phyloP scores from a whole-genome alignment of 1,284 basidiomycete species.

The Caloboletus inedulis region DNA sequence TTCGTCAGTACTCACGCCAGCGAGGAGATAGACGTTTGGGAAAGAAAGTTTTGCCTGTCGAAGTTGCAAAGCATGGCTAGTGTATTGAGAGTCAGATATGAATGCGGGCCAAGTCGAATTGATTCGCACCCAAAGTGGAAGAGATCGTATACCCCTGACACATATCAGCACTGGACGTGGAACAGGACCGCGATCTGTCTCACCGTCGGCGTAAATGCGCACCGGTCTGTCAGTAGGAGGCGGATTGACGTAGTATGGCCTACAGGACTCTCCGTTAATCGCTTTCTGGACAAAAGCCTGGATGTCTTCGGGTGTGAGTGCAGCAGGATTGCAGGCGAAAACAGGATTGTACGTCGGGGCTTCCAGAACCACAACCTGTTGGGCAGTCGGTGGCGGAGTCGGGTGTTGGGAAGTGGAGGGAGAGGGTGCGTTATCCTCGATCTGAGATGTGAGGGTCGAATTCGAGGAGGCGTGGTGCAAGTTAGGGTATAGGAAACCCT shows the following conservation, averaged over 20 bases:
- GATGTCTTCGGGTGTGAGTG: slow-evolving; percentile 69
- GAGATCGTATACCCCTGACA: slow-evolving; percentile 82
- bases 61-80: slow-evolving; percentile 87
- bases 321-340: slow-evolving; percentile 59
- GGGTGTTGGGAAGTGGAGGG: slow-evolving; percentile 28
- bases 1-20: slow-evolving; percentile 86
- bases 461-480: slow-evolving; percentile 26
- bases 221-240: slow-evolving; percentile 81
- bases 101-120: slow-evolving; percentile 1
- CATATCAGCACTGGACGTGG: slow-evolving; percentile 15
- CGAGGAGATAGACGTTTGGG: slow-evolving; percentile 83
- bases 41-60: slow-evolving; percentile 95
- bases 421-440: slow-evolving; percentile 31
- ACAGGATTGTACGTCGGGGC: slow-evolving; percentile 44
- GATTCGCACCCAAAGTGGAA: slow-evolving; percentile 87
- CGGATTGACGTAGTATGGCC: slow-evolving; percentile 80
- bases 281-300: slow-evolving; percentile 64
- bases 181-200: slow-evolving; percentile 16
- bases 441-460: slow-evolving; percentile 51
- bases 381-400: slow-evolving; percentile 22
- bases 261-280: slow-evolving; percentile 58
- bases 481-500: slow-evolving; percentile 24
- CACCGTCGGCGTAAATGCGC: slow-evolving; percentile 92
- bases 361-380: slow-evolving; percentile 30
- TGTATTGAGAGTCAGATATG: slow-evolving; percentile 13